Percentiles rank a stretch among this genome's conserved stretches.
phyloP scores from a whole-genome alignment of 345 rosid species.

The Salix viminalis region DNA sequence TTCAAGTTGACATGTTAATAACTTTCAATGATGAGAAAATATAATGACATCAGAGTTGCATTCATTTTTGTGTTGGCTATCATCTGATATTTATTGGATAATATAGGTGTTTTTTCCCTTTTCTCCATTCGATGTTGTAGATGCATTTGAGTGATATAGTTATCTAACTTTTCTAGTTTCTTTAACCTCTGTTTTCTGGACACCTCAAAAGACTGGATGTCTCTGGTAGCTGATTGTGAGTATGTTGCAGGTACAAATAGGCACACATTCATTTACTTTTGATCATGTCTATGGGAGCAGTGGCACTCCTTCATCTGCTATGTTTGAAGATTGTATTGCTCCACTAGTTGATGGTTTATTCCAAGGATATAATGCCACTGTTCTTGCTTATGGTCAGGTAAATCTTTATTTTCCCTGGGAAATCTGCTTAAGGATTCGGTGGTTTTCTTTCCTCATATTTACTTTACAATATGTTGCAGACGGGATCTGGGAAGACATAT shows the following conservation, averaged over 20 bases:
- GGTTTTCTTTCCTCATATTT: conserved; percentile 13
- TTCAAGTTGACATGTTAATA: background rate
- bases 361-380: conserved; percentile 98
- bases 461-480: conserved; percentile 43
- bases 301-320: conserved; percentile 65
- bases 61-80: background rate
- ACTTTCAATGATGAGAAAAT: background rate
- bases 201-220: too few relatives aligned
- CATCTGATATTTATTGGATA: background rate
- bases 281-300: conserved; percentile 97
- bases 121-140: background rate
- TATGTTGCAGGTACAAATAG: conserved; percentile 77
- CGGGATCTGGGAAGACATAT: conserved; percentile 98
- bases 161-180: background rate
- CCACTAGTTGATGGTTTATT: conserved; percentile 94
- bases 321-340: conserved; percentile 86
- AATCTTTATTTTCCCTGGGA: conserved; percentile 7
- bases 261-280: conserved; percentile 90
- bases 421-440: background rate
- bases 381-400: conserved; percentile 99
- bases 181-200: background rate
- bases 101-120: background rate
- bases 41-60: background rate
- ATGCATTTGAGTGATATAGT: background rate
- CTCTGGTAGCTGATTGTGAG: background rate